These are phyloP conservation scores for Sisymbrium irio DNA, from an alignment of 345 rosid species.

Conservation along the genomic window DNA sequence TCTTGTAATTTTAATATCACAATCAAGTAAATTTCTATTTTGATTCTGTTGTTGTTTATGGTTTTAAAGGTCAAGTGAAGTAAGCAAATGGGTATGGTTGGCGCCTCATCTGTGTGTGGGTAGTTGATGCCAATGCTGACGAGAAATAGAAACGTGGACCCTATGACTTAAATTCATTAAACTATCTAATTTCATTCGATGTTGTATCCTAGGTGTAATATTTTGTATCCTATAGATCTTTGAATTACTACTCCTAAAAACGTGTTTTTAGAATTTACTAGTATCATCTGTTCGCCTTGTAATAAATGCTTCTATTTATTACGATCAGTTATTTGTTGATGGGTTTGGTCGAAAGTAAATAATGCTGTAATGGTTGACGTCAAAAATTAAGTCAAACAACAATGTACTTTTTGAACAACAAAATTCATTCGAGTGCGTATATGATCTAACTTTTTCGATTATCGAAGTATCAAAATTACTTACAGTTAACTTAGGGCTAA, in stretches of 20 bases:
- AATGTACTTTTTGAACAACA: not conserved
- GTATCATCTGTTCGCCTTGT: not conserved
- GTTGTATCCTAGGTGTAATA: not conserved
- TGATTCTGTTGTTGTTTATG: not conserved
- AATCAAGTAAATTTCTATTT: not conserved
- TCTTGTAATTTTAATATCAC: not conserved
- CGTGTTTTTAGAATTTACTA: not conserved
- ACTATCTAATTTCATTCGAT: not conserved
- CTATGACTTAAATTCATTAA: conserved; percentile 3
- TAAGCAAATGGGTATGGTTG: conserved; percentile 34
- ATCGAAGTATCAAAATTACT: not conserved
- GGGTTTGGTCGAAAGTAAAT: conserved; percentile 32
- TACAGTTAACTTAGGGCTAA: not conserved
- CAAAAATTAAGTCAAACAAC: conserved; percentile 3
- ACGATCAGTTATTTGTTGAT: conserved; percentile 29
- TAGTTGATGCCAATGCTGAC: conserved; percentile 23
- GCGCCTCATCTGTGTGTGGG: conserved; percentile 26
- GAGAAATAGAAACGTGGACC: conserved; percentile 28
- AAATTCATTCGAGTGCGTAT: not conserved
- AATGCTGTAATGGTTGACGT: conserved; percentile 12
- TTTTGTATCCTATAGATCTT: not conserved
- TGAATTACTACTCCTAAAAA: not conserved
- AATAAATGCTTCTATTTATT: conserved; percentile 32
- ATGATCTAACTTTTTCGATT: not conserved
- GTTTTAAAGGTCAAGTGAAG: conserved; percentile 24